Conservation (phyloP, 768 basidiomycete genomes). For the Cystobasidium ongulense region DNA sequence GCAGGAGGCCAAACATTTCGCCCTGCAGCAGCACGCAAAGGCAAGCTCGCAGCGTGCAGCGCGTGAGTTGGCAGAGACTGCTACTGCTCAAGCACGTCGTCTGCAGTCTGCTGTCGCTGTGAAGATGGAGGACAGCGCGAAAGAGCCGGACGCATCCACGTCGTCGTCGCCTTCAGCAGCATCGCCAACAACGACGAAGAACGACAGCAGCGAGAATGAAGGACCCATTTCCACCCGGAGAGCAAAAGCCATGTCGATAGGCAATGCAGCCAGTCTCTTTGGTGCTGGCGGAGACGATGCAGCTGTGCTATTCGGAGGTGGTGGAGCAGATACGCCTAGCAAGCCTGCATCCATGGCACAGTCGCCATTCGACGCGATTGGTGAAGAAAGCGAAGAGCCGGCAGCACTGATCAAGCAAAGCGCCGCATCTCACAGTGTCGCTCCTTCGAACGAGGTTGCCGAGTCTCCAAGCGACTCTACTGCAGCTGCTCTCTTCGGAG, state of each 20-base stretch:
- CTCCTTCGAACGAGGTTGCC: not conserved
- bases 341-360: not conserved
- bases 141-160: not conserved
- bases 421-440: not conserved
- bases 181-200: not conserved
- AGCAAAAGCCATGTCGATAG: constrained; percentile 24
- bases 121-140: not conserved
- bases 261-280: constrained; percentile 26
- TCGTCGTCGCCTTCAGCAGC: not conserved
- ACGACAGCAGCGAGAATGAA: not conserved
- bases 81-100: not conserved
- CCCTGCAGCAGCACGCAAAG: not conserved
- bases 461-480: not conserved
- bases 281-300: not conserved
- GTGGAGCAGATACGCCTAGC: not conserved
- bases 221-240: not conserved
- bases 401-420: not conserved
- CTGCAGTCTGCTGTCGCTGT: not conserved
- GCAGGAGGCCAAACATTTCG: not conserved
- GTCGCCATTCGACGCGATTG: constrained; percentile 12
- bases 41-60: not conserved
- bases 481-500: constrained; percentile 13
- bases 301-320: not conserved
- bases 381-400: constrained; percentile 12
- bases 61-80: not conserved